Conservation (phyloP, 1,284 basidiomycete genomes). For the Anthracocystis panici-leucophaei region DNA sequence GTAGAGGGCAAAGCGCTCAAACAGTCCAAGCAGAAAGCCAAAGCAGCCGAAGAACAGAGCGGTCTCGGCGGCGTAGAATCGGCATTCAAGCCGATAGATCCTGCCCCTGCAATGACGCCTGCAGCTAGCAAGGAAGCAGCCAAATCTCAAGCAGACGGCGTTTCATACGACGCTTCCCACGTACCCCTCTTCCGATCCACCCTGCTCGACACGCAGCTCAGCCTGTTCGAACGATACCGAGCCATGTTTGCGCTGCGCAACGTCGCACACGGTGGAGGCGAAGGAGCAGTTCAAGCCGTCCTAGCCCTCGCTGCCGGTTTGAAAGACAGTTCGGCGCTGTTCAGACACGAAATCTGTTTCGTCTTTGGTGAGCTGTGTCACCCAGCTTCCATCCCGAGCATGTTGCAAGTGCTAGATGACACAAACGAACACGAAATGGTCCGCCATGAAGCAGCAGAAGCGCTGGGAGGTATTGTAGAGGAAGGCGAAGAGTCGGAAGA, state of each 20-base stretch:
- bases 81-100: constrained; percentile 88
- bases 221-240: constrained; percentile 93
- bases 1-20: constrained; percentile 62
- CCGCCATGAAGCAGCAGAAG: constrained; percentile 97
- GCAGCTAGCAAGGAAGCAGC: constrained; percentile 53
- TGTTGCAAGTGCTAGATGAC: constrained; percentile 83
- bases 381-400: constrained; percentile 85
- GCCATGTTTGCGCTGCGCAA: constrained; percentile 95
- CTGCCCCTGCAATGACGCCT: constrained; percentile 78
- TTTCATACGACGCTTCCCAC: constrained; percentile 69
- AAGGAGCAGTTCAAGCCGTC: constrained; percentile 75
- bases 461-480: constrained; percentile 93
- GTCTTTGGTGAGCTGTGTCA: constrained; percentile 97
- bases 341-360: constrained; percentile 70
- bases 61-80: constrained; percentile 40
- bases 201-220: constrained; percentile 78
- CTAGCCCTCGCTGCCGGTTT: constrained; percentile 92
- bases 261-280: constrained; percentile 59
- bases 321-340: constrained; percentile 66
- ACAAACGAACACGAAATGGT: constrained; percentile 92
- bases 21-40: constrained; percentile 40
- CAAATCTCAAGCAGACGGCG: constrained; percentile 16
- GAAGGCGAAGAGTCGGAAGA: constrained; percentile 73
- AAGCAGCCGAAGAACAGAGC: constrained; percentile 25
- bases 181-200: constrained; percentile 74